Evolutionary conservation across 805 yeast genomes (phyloP), one percentile per base, ranked within the genome.

Genomic region (Saccharomycopsis guyanensis): DNA sequence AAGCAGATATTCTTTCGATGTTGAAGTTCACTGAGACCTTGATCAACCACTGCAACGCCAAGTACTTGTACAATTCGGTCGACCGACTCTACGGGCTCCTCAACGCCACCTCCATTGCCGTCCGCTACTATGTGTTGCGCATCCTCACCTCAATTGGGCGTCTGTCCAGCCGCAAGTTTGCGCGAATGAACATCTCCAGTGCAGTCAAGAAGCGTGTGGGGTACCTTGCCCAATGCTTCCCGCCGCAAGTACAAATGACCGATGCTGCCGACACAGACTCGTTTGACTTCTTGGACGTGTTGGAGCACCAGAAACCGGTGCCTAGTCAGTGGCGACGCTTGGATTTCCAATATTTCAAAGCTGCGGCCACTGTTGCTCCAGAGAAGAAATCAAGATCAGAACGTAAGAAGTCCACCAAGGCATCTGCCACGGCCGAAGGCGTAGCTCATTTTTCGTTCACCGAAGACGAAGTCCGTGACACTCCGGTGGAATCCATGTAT

Each of bases 1-100:
- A 33, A 12, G 7, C 10, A 15, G 19, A 10, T 15, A 59, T 80
- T 22, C 61, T 71, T 0, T 65, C 81, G 1, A 67, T 86, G 38
- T 64, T 86, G 41, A 66, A 72, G 4, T 86, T 85, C 57, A 73
- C 91, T 10, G 68, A 73, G 29, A 62, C 76, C 42, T 63, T 89
- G 27, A 64, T 89, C 38, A 84, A 81, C 35, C 77, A 83, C 55
- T 82, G 93, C 45, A 69, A 78, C 24, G 20, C 34, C 22, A 43
- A 35, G 23, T n/a, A 41, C 63, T 38, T 64, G 63, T 27, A 40
- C 54, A 4, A 61, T 60, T 46, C 51, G 12, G 6, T 4, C 24
- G 48, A 46, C 18, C 32, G 45, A 16, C 22, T 50, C 8, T 45
- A 36, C 16, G 46, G 38, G 31, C 38, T 50, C 23, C 29, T 46